These are phyloP conservation scores for Lolium perenne DNA, from an alignment of 176 grass and related monocot species.

Conservation along the genomic window DNA sequence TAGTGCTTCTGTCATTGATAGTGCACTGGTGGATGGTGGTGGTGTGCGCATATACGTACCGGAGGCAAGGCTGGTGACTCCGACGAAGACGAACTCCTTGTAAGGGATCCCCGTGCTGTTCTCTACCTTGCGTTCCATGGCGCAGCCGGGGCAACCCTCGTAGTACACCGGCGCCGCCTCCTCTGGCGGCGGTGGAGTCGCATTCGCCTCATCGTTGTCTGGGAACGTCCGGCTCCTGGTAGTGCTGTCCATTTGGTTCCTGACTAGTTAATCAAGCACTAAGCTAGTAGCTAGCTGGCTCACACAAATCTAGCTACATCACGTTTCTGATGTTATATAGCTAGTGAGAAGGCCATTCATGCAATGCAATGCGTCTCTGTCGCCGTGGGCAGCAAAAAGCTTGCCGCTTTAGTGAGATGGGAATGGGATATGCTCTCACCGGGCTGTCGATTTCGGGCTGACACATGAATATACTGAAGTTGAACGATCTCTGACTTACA, in stretches of 20 bases:
- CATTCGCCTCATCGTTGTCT: too few species aligned
- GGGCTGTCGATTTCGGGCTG: not conserved
- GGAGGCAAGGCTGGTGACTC: conserved; percentile 22
- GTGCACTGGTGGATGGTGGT: too few species aligned
- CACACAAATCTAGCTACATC: not conserved
- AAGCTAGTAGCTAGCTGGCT: not conserved
- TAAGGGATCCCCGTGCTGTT: conserved; percentile 45
- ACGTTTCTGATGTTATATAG: conserved; percentile 2
- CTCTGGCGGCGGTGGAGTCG: not conserved
- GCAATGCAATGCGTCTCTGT: not conserved
- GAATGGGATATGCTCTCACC: not conserved
- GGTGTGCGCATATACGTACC: not conserved
- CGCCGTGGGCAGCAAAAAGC: not conserved
- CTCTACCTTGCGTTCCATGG: conserved; percentile 43
- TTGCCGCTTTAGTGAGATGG: conserved; percentile 24
- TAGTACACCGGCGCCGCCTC: conserved; percentile 30
- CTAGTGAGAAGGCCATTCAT: not conserved
- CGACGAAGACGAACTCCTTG: conserved; percentile 52
- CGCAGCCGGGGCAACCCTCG: conserved; percentile 52
- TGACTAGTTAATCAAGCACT: not conserved
- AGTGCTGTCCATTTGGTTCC: not conserved
- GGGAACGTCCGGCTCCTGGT: conserved; percentile 2
- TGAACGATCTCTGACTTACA: not conserved
- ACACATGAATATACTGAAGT: not conserved
- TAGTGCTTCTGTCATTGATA: too few species aligned